Conservation (phyloP, 164 flowering plant genomes). For the Cinnamomum micranthum region DNA sequence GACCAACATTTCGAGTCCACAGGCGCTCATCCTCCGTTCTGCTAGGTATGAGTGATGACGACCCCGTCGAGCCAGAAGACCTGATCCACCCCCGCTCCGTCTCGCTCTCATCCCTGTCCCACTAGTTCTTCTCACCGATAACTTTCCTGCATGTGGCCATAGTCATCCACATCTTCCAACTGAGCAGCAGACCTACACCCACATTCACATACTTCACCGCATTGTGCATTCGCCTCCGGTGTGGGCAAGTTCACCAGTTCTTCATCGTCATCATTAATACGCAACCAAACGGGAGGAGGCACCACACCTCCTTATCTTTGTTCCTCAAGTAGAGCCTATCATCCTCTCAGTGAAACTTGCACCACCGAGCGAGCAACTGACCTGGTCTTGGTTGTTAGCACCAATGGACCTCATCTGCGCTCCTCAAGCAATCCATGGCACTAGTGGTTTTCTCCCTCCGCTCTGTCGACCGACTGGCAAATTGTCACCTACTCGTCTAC, state of each 20-base stretch:
- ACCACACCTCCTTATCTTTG: constrained; percentile 11
- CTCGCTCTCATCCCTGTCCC: constrained; percentile 42
- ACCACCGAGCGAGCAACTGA: constrained; percentile 60
- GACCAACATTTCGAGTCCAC: constrained; percentile 66
- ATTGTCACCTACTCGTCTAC: constrained; percentile 72
- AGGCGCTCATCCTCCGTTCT: constrained; percentile 76
- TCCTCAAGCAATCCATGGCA: constrained; percentile 84
- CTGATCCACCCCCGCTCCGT: constrained; percentile 17
- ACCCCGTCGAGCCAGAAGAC: constrained; percentile 63
- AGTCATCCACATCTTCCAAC: constrained; percentile 14
- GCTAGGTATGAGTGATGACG: constrained; percentile 69
- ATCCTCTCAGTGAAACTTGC: constrained; percentile 56
- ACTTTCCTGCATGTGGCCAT: constrained; percentile 12
- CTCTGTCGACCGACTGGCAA: constrained; percentile 70
- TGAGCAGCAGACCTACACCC: not conserved
- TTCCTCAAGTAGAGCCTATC: constrained; percentile 29
- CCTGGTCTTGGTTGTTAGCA: constrained; percentile 74
- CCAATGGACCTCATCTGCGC: constrained; percentile 81
- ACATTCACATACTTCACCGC: constrained; percentile 3
- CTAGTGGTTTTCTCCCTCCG: constrained; percentile 74
- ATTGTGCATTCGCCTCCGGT: constrained; percentile 3
- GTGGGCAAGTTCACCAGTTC: constrained; percentile 20
- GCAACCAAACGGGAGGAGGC: constrained; percentile 17
- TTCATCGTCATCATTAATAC: constrained; percentile 10
- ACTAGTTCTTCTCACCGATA: constrained; percentile 12